Evolutionary conservation across 768 basidiomycete species (phyloP), one percentile per base, ranked within the genome.

Genomic region (Botryobasidium botryosum): DNA sequence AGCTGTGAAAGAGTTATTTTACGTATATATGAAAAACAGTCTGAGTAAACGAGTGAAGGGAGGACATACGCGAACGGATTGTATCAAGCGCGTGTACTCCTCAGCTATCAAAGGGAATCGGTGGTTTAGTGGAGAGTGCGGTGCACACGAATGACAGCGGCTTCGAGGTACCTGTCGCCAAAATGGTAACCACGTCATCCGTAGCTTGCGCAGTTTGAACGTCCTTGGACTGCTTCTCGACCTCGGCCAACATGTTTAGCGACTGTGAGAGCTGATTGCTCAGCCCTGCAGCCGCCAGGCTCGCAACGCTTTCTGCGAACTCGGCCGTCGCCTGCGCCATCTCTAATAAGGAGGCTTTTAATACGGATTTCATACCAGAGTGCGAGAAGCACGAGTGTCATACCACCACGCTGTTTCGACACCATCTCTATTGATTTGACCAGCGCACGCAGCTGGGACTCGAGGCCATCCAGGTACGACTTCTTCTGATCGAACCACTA

Each of bases 401-500:
- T 44, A 82, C 84, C 81, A 45, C 72, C 58, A 17, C 90, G 78
- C 33, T 87, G 77, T 53, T 79, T 88, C 6, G 86, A 72, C n/a
- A 87, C 84, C 0, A 68, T 45, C 48, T 92, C 84, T 40, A 97
- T 81, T 0, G 87, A 75, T 61, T 83, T 90, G 40, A 86, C 81
- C 2, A 96, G 68, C 2, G 77, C 74, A 20, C 83, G 79, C 15
- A 96, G 68, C 55, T 96, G 90, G 0, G 78, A 74, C 59, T 99
- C 94, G 18, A 97, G 71, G 35, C 77, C 77, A 52, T 97, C 91
- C 8, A 99, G 70, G 56, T 85, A 87, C 0, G 65, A 61, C 47
- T 80, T 85, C 58, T 88, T 79, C 50, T 74, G 72, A 54, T 94
- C 88, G 53, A 94, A 97, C 88, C 88, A 97, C 76, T 91, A 35